phyloP scores from a whole-genome alignment of 2,329 filamentous ascomycete genomes.

The Ilyonectria robusta region DNA sequence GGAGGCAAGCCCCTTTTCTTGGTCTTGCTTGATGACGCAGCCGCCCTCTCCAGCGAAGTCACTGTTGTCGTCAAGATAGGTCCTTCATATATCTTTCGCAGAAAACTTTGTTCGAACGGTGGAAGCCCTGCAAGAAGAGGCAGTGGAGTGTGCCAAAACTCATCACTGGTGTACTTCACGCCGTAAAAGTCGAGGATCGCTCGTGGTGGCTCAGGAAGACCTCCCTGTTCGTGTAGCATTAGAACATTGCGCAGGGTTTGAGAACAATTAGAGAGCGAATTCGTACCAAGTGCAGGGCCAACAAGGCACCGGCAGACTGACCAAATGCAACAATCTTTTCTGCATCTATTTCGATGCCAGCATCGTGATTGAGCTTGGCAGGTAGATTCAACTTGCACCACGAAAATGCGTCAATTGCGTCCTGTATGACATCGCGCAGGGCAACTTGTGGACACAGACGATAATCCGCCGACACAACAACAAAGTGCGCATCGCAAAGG shows the following conservation, averaged over 20 bases:
- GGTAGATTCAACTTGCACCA: constrained; percentile 9
- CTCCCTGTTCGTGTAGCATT: background rate
- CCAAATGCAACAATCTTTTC: constrained; percentile 1
- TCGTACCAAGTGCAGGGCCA: constrained; percentile 3
- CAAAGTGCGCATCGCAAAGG: background rate
- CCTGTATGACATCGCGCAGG: background rate
- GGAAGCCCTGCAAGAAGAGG: constrained; percentile 2
- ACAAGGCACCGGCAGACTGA: background rate
- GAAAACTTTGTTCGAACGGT: constrained; percentile 6
- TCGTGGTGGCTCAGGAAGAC: constrained; percentile 9
- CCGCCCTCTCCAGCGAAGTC: background rate
- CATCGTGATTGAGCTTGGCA: background rate
- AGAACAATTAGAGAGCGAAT: background rate
- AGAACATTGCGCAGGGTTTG: background rate
- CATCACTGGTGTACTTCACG: constrained; percentile 10
- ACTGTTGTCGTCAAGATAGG: constrained; percentile 5
- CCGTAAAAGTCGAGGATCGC: constrained; percentile 18
- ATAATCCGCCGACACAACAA: constrained; percentile 10
- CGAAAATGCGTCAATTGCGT: background rate
- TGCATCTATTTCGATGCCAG: background rate
- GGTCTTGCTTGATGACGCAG: background rate
- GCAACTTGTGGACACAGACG: constrained; percentile 1
- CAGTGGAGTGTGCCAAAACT: constrained; percentile 6
- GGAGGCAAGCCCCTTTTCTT: background rate
- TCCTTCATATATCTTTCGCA: background rate